A percentile compares a stretch with the other conserved stretches of the same genome.
Evolutionary conservation across 2,329 filamentous ascomycete genomes (phyloP).

Genomic region (Westerdykella aurantiaca): DNA sequence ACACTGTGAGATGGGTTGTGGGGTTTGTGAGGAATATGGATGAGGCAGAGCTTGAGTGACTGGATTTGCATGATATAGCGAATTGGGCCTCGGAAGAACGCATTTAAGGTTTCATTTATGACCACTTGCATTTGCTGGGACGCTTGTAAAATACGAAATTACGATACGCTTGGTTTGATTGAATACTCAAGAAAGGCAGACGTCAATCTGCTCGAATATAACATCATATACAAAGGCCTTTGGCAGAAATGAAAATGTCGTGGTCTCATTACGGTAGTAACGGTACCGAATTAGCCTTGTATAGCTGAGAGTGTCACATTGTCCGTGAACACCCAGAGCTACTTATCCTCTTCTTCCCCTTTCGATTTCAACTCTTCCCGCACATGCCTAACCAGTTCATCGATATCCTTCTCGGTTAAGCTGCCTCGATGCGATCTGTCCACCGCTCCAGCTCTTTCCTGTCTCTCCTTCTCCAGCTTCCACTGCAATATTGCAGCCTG

Average conservation of each 20-base stretch:
- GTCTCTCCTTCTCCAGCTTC: neutral
- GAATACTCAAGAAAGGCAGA: too few species aligned
- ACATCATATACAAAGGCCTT: too few species aligned
- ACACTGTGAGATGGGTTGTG: constrained; percentile 41
- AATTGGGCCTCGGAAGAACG: too few species aligned
- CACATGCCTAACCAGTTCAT: neutral
- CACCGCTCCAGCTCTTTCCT: neutral
- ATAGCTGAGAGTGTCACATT: too few species aligned
- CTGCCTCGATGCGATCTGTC: neutral
- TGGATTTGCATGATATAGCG: neutral
- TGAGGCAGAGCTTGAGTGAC: constrained; percentile 34
- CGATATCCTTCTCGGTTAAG: neutral
- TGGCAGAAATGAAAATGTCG: too few species aligned
- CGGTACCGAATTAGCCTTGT: too few species aligned
- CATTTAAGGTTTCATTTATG: too few species aligned
- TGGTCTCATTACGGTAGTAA: too few species aligned
- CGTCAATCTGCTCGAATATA: too few species aligned
- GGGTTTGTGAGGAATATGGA: constrained; percentile 43
- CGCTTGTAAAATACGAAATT: too few species aligned
- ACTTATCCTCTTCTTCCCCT: neutral
- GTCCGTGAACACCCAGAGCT: neutral
- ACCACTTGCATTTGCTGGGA: too few species aligned
- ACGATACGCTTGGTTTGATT: too few species aligned
- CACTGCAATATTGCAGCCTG: neutral
- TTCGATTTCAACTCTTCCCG: neutral